phyloP scores from a whole-genome alignment of 2,329 filamentous ascomycete genomes.

The Immersiporthe knoxdaviesiana region DNA sequence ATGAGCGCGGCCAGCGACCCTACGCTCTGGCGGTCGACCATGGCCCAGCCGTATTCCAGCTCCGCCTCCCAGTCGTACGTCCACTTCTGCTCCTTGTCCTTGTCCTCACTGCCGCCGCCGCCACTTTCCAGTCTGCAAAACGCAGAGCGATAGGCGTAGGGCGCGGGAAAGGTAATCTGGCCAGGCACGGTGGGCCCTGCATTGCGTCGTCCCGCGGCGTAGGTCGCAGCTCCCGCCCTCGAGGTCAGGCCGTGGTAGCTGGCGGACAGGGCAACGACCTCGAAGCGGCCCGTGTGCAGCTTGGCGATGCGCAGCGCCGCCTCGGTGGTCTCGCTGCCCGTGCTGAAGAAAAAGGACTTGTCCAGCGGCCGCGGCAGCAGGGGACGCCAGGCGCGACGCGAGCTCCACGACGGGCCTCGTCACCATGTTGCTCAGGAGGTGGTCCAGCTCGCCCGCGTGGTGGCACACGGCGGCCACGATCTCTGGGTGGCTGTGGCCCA shows the following conservation, averaged over 20 bases:
- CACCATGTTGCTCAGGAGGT: slow-evolving; percentile 61
- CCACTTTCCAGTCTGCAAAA: slow-evolving; percentile 57
- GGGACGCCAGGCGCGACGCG: slow-evolving; percentile 50
- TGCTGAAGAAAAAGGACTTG: slow-evolving; percentile 60
- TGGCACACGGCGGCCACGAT: slow-evolving; percentile 55
- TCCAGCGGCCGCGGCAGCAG: slow-evolving; percentile 52
- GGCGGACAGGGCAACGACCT: slow-evolving; percentile 62
- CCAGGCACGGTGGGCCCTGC: slow-evolving; percentile 55
- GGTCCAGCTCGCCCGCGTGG: slow-evolving; percentile 55
- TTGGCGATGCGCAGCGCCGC: slow-evolving; percentile 68
- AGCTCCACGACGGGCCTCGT: slow-evolving; percentile 57
- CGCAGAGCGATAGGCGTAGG: slow-evolving; percentile 63
- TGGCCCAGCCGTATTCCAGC: slow-evolving; percentile 63
- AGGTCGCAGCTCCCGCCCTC: slow-evolving; percentile 55
- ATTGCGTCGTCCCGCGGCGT: slow-evolving; percentile 54
- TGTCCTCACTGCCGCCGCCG: neutral
- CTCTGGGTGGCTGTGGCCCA: slow-evolving; percentile 61
- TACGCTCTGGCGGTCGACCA: slow-evolving; percentile 61
- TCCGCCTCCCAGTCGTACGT: slow-evolving; percentile 69
- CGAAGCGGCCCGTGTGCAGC: slow-evolving; percentile 63
- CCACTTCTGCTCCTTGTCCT: too few relatives aligned
- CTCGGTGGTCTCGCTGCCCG: slow-evolving; percentile 59
- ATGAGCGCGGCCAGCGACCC: slow-evolving; percentile 67
- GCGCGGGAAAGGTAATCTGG: slow-evolving; percentile 60
- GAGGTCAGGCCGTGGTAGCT: slow-evolving; percentile 65